Conservation (phyloP, 139 green algal genomes). For the Micractinium conductrix region DNA sequence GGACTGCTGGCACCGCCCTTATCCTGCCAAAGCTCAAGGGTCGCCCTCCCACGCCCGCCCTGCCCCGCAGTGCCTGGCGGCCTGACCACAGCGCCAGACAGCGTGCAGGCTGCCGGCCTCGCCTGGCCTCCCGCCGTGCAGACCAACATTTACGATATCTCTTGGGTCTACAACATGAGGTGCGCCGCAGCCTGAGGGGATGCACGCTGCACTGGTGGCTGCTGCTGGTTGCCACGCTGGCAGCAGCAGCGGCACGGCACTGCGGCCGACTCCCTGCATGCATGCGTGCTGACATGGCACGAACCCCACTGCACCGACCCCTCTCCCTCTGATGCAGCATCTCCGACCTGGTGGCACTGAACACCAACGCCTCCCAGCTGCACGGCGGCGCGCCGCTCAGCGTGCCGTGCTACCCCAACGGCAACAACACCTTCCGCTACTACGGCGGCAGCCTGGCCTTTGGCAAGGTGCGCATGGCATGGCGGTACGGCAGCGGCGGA, state of each 20-base stretch:
- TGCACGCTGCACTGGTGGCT: neutral
- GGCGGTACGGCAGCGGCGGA: too few species aligned
- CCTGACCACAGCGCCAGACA: neutral
- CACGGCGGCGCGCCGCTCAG: neutral
- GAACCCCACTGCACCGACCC: too few species aligned
- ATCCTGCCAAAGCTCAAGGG: too few species aligned
- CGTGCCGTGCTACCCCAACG: constrained; percentile 39
- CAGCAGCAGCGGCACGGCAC: too few species aligned
- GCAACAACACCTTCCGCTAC: neutral
- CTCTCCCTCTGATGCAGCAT: neutral
- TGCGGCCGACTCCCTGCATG: too few species aligned
- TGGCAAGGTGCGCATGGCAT: neutral
- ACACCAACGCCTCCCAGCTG: neutral
- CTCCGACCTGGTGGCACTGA: constrained; percentile 30
- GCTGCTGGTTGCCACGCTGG: too few species aligned
- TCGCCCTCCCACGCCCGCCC: too few species aligned
- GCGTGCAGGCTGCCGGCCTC: neutral
- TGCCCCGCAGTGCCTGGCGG: neutral
- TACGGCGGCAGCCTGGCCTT: constrained; percentile 12
- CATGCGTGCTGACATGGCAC: too few species aligned
- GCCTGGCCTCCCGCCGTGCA: constrained; percentile 12
- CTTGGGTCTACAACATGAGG: constrained; percentile 39
- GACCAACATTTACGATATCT: constrained; percentile 41
- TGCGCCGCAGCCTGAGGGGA: too few species aligned
- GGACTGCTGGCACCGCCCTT: too few species aligned